Base-by-base conservation (phyloP, 352 stramenopile genomes). In the Phytopythium helicoides region DNA sequence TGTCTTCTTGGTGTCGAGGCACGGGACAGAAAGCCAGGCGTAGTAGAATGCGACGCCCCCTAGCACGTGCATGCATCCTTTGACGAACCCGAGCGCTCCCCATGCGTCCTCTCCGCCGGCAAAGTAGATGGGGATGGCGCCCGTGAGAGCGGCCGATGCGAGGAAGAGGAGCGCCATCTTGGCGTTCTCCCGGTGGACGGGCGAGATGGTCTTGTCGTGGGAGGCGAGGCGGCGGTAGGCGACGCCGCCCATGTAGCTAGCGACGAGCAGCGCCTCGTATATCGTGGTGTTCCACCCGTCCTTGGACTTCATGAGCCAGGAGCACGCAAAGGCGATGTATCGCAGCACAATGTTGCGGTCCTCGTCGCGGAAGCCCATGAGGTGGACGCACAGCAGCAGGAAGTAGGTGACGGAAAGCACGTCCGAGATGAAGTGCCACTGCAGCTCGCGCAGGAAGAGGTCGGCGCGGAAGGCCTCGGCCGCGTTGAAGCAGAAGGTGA, bases 351-450 rank as follows among this genome's bases (percentile, higher is more conserved):
- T 94, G 63, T 93, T 94, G 64, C 63, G 69, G 54, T 90, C 82
- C 47, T 96, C 82, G 55, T 92, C 68, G 52, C 73, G 71, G 58
- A 83, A 90, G 36, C 81, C 82, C 79, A 94, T 91, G 47, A 91
- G 67, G 58, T 95, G 86, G 23, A 94, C 82, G 54, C 82, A 90
- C 11, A 95, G 66, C 60, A 92, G 60, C 64, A 92, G 66, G 54
- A 94, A 89, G 60, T 94, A 95, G 12, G 86, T 66, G 47, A 94
- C 56, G n/a, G 73, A 92, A 22, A 95, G 64, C 58, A 95, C 81
- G 54, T 95, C 86, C 60, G 79, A 88, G 63, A 95, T 92, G 49
- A 88, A 91, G 47, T 94, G 85, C 86, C 84, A 95, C 56, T 95
- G 67, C 19, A 77, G 58, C 52, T 87, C 71, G 35, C 67, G 60